Percentiles rank a stretch among this genome's conserved stretches.
phyloP scores from a whole-genome alignment of 1,139 yeast species.

The Hansenula anomala region DNA sequence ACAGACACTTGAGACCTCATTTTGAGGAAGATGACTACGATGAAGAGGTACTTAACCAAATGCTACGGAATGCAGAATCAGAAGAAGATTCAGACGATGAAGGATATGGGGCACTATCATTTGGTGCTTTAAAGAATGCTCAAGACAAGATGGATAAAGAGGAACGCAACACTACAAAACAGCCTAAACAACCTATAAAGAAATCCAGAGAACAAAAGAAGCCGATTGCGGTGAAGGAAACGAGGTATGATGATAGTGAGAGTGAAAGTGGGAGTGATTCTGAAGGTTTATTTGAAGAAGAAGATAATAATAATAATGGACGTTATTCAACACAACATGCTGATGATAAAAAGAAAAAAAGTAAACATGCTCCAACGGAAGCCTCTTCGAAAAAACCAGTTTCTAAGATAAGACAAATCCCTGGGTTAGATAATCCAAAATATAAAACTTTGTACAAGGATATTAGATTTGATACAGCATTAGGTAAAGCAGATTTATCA shows the following conservation, averaged over 20 bases:
- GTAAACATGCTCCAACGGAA: conserved; percentile 81
- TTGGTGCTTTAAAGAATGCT: conserved; percentile 56
- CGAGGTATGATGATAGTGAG: conserved; percentile 18
- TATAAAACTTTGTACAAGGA: conserved; percentile 55
- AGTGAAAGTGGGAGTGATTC: conserved; percentile 22
- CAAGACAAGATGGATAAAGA: conserved; percentile 42
- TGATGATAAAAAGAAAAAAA: conserved; percentile 26
- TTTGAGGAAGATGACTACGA: conserved; percentile 9
- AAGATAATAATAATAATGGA: conserved; percentile 8
- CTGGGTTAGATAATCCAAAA: conserved; percentile 52
- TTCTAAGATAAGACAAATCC: conserved; percentile 63
- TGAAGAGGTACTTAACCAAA: conserved; percentile 2
- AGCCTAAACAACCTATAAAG: no score
- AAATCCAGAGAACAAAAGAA: conserved; percentile 7
- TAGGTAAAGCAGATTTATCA: conserved; percentile 73
- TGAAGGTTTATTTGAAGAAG: conserved; percentile 23
- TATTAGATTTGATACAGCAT: conserved; percentile 84
- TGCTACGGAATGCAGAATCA: conserved; percentile 13
- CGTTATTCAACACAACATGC: no score
- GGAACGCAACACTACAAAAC: conserved; percentile 21
- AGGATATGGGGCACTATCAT: conserved; percentile 43
- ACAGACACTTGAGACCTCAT: conserved; percentile 1
- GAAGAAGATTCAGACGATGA: conserved; percentile 30
- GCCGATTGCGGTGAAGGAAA: conserved; percentile 16
- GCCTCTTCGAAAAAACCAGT: conserved; percentile 70